Evolutionary conservation across 1,139 yeast species (phyloP).

Genomic region (Hansenula lynferdii): DNA sequence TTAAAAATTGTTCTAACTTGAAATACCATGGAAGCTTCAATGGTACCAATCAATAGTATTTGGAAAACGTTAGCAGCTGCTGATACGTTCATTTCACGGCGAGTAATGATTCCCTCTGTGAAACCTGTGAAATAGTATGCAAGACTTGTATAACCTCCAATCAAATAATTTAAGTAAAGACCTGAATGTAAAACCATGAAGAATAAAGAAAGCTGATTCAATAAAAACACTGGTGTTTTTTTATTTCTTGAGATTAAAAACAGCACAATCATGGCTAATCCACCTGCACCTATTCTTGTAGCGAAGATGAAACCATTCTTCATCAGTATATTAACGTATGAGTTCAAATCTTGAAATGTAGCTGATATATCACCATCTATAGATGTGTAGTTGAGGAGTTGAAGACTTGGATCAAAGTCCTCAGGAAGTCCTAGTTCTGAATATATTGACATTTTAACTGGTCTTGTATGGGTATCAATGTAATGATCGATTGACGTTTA

Average conservation of each 20-base stretch:
- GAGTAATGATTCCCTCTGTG: constrained; percentile 27
- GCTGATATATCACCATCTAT: constrained; percentile 22
- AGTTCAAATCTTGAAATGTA: constrained; percentile 27
- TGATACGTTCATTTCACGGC: constrained; percentile 35
- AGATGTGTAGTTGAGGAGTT: constrained; percentile 28
- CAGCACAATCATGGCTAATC: constrained; percentile 32
- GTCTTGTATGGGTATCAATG: not conserved
- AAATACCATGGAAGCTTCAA: constrained; percentile 62
- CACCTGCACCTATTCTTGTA: constrained; percentile 36
- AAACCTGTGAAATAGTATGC: constrained; percentile 50
- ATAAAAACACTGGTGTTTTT: constrained; percentile 61
- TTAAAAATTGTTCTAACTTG: constrained; percentile 70
- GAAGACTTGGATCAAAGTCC: constrained; percentile 20
- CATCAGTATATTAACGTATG: constrained; percentile 14
- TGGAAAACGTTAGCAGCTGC: constrained; percentile 59
- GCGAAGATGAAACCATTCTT: constrained; percentile 36
- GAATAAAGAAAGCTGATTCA: constrained; percentile 58
- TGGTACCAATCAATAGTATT: constrained; percentile 49
- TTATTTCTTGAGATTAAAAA: constrained; percentile 42
- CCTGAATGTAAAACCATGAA: constrained; percentile 53
- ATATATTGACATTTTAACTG: not conserved
- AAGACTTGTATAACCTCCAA: constrained; percentile 47
- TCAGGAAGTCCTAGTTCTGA: constrained; percentile 1
- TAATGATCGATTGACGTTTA: not conserved
- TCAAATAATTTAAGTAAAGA: constrained; percentile 48